Evolutionary conservation across 2,329 filamentous ascomycete genomes (phyloP).

Genomic region (Coniochaeta pulveracea): DNA sequence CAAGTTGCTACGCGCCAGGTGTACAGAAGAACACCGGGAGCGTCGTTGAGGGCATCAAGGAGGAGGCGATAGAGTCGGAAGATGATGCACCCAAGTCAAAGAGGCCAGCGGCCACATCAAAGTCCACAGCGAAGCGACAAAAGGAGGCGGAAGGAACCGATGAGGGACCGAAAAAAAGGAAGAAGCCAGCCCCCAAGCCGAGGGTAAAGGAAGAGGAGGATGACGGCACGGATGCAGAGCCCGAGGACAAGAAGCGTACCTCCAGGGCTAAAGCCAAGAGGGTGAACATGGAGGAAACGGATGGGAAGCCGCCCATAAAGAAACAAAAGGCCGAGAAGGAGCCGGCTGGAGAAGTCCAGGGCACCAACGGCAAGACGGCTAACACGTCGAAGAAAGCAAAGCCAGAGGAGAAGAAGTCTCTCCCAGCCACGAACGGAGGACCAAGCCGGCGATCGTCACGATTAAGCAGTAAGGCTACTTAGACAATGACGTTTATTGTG

Average conservation of each 20-base stretch:
- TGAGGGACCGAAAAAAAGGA: not conserved
- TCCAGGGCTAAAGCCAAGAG: slow-evolving; percentile 6
- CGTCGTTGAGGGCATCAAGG: slow-evolving; percentile 29
- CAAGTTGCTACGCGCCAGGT: slow-evolving; percentile 76
- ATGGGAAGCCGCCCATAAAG: slow-evolving; percentile 6
- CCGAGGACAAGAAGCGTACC: slow-evolving; percentile 6
- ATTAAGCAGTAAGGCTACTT: slow-evolving; percentile 4
- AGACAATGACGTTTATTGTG: too few species aligned
- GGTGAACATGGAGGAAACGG: slow-evolving; percentile 7
- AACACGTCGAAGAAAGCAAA: slow-evolving; percentile 4
- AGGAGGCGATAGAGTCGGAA: slow-evolving; percentile 24
- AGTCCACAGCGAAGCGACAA: slow-evolving; percentile 14
- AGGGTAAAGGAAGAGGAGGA: slow-evolving; percentile 7
- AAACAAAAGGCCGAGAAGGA: slow-evolving; percentile 3
- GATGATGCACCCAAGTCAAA: slow-evolving; percentile 13
- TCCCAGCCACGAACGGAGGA: slow-evolving; percentile 5
- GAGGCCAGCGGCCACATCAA: slow-evolving; percentile 16
- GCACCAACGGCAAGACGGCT: slow-evolving; percentile 1
- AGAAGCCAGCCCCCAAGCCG: slow-evolving; percentile 3
- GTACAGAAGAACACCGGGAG: slow-evolving; percentile 69
- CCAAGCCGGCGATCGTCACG: slow-evolving; percentile 16
- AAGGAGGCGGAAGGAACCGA: slow-evolving; percentile 14
- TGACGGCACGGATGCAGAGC: slow-evolving; percentile 6
- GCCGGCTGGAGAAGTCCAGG: slow-evolving; percentile 6
- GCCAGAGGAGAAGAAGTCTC: not conserved